Base-by-base conservation (phyloP, 768 basidiomycete genomes). In the Lyophyllum shimeji region DNA sequence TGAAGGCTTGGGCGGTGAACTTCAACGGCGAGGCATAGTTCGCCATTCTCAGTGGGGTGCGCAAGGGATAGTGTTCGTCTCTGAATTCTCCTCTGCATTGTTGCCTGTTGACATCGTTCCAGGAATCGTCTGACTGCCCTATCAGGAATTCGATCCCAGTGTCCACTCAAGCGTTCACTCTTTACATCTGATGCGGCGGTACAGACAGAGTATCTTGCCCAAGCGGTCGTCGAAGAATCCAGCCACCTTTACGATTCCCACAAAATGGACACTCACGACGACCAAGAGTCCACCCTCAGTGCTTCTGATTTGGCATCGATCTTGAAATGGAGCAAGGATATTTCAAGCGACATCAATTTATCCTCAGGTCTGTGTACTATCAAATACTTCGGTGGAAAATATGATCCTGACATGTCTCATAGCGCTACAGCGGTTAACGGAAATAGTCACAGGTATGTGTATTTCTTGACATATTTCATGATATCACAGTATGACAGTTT, bases 1-100 rank as follows among this genome's bases (percentile, higher is more conserved):
- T 4, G 85, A 84, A 67, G 81, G 82, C 6, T 74, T 90, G 1
- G 89, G 87, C 11, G 75, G 74, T 48, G 87, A 89, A 64, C 71
- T 89, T 3, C 87, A 88, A 55, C 76, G 82, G 42, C 80, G 86
- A 29, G 87, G 83, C 0, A 85, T 89, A 56, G 71, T 82, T 7
- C 76, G 84, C 7, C 86, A 89, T 62, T 71, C 80, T 4, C 86
- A 87, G 63, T 89, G 85, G 87, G 87, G 87, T 21, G 87, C 88
- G 24, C 79, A 79, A 55, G 88, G 87, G 25, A 83, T 89, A 57
- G 85, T 85, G 84, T 86, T 71, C 53, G 84, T 49, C 11, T 4
- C 39, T 6, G 39, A 25, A 40, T 54, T 15, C 55, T 27, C 4
- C 15, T 43, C 17, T 18, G 18, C 9, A 8, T 25, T 11, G 29